These are phyloP conservation scores for Lipomyces japonicus DNA, from an alignment of 805 yeast genomes.

Conservation along the genomic window DNA sequence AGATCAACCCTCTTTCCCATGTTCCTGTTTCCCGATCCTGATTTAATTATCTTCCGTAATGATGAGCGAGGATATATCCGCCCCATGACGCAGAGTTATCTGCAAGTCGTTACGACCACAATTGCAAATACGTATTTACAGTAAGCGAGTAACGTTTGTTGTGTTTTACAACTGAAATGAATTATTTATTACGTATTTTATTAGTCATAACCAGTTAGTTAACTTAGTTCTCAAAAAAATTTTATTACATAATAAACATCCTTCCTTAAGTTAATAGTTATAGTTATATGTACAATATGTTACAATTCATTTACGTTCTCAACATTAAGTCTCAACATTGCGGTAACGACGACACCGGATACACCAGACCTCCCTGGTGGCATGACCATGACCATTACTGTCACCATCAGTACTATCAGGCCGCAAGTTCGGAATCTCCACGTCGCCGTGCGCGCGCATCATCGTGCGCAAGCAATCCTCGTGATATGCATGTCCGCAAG, in stretches of 20 bases:
- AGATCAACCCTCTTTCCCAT: constrained; percentile 17
- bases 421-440: constrained; percentile 30
- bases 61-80: constrained; percentile 19
- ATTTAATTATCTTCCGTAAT: constrained; percentile 14
- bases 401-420: constrained; percentile 8
- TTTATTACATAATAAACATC: too few relatives aligned
- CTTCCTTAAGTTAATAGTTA: too few relatives aligned
- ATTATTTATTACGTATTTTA: too few relatives aligned
- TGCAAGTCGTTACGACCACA: too few relatives aligned
- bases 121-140: too few relatives aligned
- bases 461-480: constrained; percentile 32
- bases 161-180: too few relatives aligned
- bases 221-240: too few relatives aligned
- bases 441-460: constrained; percentile 35
- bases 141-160: too few relatives aligned
- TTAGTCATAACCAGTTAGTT: too few relatives aligned
- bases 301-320: too few relatives aligned
- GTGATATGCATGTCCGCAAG: constrained; percentile 36
- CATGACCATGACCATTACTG: neutral
- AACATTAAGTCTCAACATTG: constrained; percentile 27
- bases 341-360: constrained; percentile 34
- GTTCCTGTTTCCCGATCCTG: constrained; percentile 1
- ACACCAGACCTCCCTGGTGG: constrained; percentile 35
- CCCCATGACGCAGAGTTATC: constrained; percentile 8
- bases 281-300: too few relatives aligned